Percentiles rank a stretch among this genome's conserved stretches.
Conservation (phyloP, 768 basidiomycete genomes). For the Mycena filopes region DNA sequence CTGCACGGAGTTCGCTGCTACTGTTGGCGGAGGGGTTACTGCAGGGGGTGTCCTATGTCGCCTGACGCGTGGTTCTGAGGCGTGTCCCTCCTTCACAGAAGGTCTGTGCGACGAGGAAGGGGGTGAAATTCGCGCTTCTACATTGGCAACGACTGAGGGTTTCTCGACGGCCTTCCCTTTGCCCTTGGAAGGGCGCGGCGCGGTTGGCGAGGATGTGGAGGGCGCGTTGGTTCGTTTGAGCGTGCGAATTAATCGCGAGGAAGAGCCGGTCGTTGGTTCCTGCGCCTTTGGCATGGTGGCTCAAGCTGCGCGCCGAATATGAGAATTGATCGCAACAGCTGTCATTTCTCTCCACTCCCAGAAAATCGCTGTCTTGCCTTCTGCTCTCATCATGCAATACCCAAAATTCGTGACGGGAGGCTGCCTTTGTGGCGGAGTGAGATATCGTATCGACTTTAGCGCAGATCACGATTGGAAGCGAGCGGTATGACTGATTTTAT, state of each 20-base stretch:
- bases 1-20: background rate
- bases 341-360: too few relatives aligned
- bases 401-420: conserved; percentile 16
- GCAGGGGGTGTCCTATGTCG: background rate
- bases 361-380: too few relatives aligned
- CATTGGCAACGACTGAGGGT: conserved; percentile 1
- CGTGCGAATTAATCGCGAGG: conserved; percentile 6
- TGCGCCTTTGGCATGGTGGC: conserved; percentile 13
- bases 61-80: background rate
- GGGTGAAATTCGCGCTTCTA: background rate
- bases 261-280: background rate
- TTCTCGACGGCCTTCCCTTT: background rate
- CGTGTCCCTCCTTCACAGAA: background rate
- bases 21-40: background rate
- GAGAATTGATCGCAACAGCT: conserved; percentile 13
- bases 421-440: conserved; percentile 20
- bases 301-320: too few relatives aligned
- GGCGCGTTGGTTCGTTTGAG: background rate
- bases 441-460: conserved; percentile 22
- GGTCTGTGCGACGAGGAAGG: conserved; percentile 9
- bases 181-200: background rate
- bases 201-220: background rate
- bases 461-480: conserved; percentile 24
- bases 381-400: background rate
- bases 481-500: background rate